Percentiles rank a stretch among this genome's conserved stretches.
Conservation (phyloP, 2,329 filamentous ascomycete genomes). For the Dactylonectria estremocensis region DNA sequence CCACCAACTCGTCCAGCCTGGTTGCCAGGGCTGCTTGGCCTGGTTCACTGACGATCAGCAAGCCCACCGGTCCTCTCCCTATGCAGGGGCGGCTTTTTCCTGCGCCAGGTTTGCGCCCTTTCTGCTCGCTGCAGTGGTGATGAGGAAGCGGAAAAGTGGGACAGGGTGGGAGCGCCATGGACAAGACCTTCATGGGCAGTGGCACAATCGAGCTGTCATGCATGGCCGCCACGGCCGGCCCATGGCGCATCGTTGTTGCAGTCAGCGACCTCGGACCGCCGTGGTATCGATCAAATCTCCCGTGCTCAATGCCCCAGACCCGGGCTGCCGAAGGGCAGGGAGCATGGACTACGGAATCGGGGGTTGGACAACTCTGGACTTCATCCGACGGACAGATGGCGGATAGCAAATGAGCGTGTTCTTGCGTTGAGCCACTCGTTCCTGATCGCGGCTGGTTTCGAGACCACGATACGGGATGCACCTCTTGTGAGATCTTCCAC, state of each 20-base stretch:
- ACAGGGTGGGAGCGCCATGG: slow-evolving; percentile 1
- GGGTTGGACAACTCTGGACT: slow-evolving; percentile 21
- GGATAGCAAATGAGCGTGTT: slow-evolving; percentile 13
- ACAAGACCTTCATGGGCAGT: slow-evolving; percentile 27
- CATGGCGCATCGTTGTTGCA: slow-evolving; percentile 19
- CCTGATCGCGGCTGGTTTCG: slow-evolving; percentile 42
- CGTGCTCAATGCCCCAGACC: slow-evolving; percentile 19
- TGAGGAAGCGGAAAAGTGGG: slow-evolving; percentile 26
- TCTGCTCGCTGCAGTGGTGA: slow-evolving; percentile 16
- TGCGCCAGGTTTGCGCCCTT: slow-evolving; percentile 25
- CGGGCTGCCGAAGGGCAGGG: slow-evolving; percentile 19
- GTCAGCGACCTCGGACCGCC: slow-evolving; percentile 21
- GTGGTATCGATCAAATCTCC: slow-evolving; percentile 18
- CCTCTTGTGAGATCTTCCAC: slow-evolving; percentile 18
- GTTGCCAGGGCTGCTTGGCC: neutral
- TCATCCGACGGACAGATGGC: slow-evolving; percentile 15
- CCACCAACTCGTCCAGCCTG: slow-evolving; percentile 12
- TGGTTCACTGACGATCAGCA: neutral
- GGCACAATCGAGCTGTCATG: slow-evolving; percentile 48
- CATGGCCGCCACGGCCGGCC: slow-evolving; percentile 33
- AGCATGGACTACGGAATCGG: slow-evolving; percentile 20
- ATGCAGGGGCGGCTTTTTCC: slow-evolving; percentile 30
- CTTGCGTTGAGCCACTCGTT: slow-evolving; percentile 11
- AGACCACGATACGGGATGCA: slow-evolving; percentile 19
- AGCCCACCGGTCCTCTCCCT: slow-evolving; percentile 4